phyloP scores from a whole-genome alignment of 306 rosid genomes.

The Quercus dentata region DNA sequence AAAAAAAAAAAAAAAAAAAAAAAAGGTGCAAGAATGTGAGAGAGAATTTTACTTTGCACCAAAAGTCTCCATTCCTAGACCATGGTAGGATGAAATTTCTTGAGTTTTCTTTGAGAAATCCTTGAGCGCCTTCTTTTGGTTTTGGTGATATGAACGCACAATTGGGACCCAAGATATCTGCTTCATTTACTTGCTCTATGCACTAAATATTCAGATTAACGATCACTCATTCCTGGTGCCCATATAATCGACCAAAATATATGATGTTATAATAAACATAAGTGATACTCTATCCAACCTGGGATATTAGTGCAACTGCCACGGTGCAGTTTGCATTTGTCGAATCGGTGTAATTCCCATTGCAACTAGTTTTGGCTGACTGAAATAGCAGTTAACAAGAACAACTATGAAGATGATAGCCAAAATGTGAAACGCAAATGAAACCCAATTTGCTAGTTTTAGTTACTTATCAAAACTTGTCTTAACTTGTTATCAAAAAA shows the following conservation, averaged over 20 bases:
- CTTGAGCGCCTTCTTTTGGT: conserved; percentile 2
- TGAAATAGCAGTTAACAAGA: neutral
- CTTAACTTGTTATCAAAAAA: too few relatives aligned
- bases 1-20: too few relatives aligned
- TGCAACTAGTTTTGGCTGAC: conserved; percentile 20
- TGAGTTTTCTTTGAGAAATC: conserved; percentile 7
- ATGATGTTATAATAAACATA: neutral
- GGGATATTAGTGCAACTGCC: neutral
- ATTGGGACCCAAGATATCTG: conserved; percentile 10
- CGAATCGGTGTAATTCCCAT: conserved; percentile 15
- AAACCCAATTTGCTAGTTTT: neutral
- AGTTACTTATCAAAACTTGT: neutral
- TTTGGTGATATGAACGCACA: conserved; percentile 19
- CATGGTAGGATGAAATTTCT: neutral
- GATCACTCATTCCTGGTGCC: neutral
- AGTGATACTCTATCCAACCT: neutral
- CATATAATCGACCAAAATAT: neutral
- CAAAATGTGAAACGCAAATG: neutral
- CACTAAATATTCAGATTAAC: conserved; percentile 2
- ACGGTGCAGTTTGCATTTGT: neutral
- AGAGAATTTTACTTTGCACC: neutral
- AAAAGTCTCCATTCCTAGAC: neutral
- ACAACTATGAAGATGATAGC: too few relatives aligned
- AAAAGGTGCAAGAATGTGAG: neutral
- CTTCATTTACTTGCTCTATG: neutral